Conservation (phyloP, 1,139 yeast genomes). For the Diutina rugosa region DNA sequence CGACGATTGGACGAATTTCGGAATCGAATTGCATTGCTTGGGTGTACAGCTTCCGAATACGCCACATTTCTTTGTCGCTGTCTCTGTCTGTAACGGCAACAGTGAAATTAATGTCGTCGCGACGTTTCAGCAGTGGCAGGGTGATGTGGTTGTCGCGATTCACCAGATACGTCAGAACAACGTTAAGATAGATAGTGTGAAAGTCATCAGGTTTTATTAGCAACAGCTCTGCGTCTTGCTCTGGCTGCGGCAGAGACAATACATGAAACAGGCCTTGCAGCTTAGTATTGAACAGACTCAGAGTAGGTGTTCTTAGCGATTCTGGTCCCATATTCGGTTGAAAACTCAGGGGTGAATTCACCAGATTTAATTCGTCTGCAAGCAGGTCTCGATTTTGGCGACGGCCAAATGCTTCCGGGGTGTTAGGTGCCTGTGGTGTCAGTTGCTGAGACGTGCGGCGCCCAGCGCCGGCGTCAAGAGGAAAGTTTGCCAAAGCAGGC, state of each 20-base stretch:
- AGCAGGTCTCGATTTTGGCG: background rate
- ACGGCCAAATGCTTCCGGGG: background rate
- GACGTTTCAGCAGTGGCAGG: constrained; percentile 11
- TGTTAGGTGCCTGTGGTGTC: background rate
- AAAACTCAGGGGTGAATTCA: background rate
- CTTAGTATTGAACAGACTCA: background rate
- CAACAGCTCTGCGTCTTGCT: constrained; percentile 27
- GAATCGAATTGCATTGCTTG: constrained; percentile 46
- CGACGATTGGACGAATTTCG: constrained; percentile 40
- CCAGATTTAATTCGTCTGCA: background rate
- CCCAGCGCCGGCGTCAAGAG: background rate
- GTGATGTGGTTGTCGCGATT: constrained; percentile 10
- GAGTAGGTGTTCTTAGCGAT: background rate
- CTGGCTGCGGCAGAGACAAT: constrained; percentile 7
- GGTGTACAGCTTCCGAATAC: constrained; percentile 45
- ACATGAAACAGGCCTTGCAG: background rate
- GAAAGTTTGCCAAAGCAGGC: background rate
- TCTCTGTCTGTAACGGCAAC: constrained; percentile 49
- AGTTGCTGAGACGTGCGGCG: background rate
- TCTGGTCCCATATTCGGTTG: background rate
- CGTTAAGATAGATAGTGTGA: constrained; percentile 44
- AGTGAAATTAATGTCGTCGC: constrained; percentile 49
- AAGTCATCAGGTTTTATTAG: constrained; percentile 60
- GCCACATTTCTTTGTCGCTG: constrained; percentile 58
- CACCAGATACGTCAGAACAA: constrained; percentile 38